phyloP scores from a whole-genome alignment of 805 yeast genomes.

The Nakazawaea holstii region DNA sequence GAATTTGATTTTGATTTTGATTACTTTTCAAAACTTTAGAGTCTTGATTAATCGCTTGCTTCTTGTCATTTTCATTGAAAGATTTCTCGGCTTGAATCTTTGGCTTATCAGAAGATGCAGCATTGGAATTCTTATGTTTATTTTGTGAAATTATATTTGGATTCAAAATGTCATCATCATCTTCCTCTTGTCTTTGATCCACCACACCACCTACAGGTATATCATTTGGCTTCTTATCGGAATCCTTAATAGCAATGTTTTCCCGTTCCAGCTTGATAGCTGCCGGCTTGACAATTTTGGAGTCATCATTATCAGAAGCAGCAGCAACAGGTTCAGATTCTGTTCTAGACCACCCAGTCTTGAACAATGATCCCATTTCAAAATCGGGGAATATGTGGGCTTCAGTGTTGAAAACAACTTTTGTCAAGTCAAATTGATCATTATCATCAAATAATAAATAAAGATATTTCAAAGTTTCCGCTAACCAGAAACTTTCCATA shows the following conservation, averaged over 20 bases:
- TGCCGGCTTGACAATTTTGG: neutral
- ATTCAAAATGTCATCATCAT: constrained; percentile 6
- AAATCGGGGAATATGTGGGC: constrained; percentile 90
- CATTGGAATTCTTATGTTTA: neutral
- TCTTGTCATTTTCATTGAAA: constrained; percentile 10
- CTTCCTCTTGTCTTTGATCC: neutral
- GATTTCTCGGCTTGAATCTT: constrained; percentile 12
- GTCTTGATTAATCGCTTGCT: constrained; percentile 1
- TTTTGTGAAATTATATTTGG: neutral
- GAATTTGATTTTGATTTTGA: neutral
- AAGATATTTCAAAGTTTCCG: constrained; percentile 86
- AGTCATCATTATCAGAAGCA: neutral
- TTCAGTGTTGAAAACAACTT: constrained; percentile 83
- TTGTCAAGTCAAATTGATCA: constrained; percentile 56
- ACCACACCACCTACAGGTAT: neutral
- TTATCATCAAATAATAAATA: constrained; percentile 62
- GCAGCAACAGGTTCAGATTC: neutral
- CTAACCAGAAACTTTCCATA: constrained; percentile 90
- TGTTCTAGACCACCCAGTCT: constrained; percentile 56
- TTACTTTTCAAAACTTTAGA: neutral
- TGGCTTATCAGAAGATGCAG: neutral
- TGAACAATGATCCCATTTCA: constrained; percentile 41
- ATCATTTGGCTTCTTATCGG: neutral
- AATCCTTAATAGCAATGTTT: neutral
- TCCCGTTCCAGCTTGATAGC: neutral